Base-by-base conservation (phyloP, 495 filamentous ascomycete genomes). In the Penicillium goetzii region DNA sequence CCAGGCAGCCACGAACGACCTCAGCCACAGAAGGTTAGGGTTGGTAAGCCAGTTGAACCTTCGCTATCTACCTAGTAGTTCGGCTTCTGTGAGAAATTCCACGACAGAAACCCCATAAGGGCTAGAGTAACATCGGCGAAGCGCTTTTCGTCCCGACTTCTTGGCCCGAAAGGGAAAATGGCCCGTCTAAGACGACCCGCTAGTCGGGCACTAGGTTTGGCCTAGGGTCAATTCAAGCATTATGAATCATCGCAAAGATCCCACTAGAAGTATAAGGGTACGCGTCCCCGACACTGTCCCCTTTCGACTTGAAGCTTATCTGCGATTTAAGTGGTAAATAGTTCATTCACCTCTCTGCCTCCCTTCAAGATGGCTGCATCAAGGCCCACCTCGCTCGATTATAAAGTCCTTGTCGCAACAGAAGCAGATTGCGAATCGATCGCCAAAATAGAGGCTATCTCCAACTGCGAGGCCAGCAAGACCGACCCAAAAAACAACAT, bases 321-420 rank as follows among this genome's bases (percentile, higher is more conserved):
- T 47, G 1, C 26, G 2, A 32, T 25, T 28, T 1, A 10, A 30
- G 23, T 5, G 0, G 12, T 2, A 7, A 32, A 32, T n/a, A 2
- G 36, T 14, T 17, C 19, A 19, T 14, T 6, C 2, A 34, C 5
- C 0, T n/a, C 12, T 15, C 10, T 2, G 0, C 4, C 10, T n/a
- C 9, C 28, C 30, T 25, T 45, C 50, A 47, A 12, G 8, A 61
- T 61, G 59, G 36, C 36, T 9, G 58, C 12, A 1, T 43, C 59
- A 30, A 55, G 21, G 5, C 28, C 56, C 2, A 30, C 6, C 45
- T 26, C 10, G 0, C 17, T 23, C 1, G 9, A 49, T 6, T 62
- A 59, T 49, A 40, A 67, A 28, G 60, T 67, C 32, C 50, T 67
- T 7, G 43, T 51, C 12, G 64, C 64, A 10, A 57, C 56, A 6